phyloP scores from a whole-genome alignment of 495 filamentous ascomycete genomes.

The Staphylotrichum longicolle region DNA sequence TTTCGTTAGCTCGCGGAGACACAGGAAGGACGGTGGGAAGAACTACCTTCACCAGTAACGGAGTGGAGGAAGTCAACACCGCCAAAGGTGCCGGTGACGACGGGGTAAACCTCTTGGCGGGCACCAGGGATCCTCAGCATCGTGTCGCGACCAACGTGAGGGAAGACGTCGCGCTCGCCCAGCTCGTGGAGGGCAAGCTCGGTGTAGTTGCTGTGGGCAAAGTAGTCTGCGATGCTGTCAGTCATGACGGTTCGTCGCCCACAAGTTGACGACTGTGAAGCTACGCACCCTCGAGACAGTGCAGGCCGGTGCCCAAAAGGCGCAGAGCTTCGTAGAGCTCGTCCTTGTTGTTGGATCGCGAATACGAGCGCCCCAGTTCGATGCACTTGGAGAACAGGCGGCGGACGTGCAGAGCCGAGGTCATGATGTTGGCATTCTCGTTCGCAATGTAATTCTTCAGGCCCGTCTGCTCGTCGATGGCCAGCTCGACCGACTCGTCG shows the following conservation, averaged over 20 bases:
- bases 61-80: slow-evolving; percentile 85
- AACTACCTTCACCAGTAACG: slow-evolving; percentile 70
- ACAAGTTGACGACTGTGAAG: not conserved
- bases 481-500: slow-evolving; percentile 73
- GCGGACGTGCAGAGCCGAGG: slow-evolving; percentile 71
- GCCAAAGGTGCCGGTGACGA: slow-evolving; percentile 88
- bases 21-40: not conserved
- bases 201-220: slow-evolving; percentile 86
- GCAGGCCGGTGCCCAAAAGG: slow-evolving; percentile 78
- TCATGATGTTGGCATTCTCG: slow-evolving; percentile 69
- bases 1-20: slow-evolving; percentile 1
- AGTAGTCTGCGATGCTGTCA: slow-evolving; percentile 57
- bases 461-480: slow-evolving; percentile 72
- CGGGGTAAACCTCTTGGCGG: slow-evolving; percentile 63
- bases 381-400: slow-evolving; percentile 69
- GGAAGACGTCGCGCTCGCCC: slow-evolving; percentile 75
- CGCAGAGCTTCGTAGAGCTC: slow-evolving; percentile 84
- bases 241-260: not conserved
- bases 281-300: slow-evolving; percentile 72
- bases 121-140: slow-evolving; percentile 64
- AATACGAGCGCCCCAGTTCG: slow-evolving; percentile 69
- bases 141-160: slow-evolving; percentile 75
- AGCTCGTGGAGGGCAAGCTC: slow-evolving; percentile 84
- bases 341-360: slow-evolving; percentile 56
- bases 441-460: slow-evolving; percentile 92